Base-by-base conservation (phyloP, 2,329 filamentous ascomycete genomes). In the Colletotrichum somersetense region DNA sequence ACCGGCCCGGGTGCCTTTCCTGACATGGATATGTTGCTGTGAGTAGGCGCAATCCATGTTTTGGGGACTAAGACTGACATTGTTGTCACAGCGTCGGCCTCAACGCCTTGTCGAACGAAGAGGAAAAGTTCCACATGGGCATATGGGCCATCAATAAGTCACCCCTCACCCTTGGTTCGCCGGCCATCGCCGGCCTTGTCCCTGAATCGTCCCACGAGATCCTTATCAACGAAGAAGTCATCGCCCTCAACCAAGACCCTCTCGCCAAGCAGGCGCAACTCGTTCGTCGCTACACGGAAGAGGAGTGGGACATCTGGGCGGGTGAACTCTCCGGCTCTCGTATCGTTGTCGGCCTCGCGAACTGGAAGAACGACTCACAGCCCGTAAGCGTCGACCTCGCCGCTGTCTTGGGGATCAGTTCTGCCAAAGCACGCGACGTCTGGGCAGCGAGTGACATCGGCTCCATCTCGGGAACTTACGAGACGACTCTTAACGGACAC, bases 211-310 rank as follows among this genome's bases (percentile, higher is more conserved):
- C 86, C 0, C 75, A 88, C 18, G 78, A 78, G 7, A 79, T 87
- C 20, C 76, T 87, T 58, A 80, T 80, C 1, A 89, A 90, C 77
- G 80, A 83, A 35, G 88, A 89, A 66, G 84, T 89, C 30, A 86
- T 91, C 33, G 84, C 84, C 0, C 86, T 89, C 75, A 90, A 90
- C 74, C 88, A 91, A 74, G 89, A 91, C 75, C 71, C 84, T 0
- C 77, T 90, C 0, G 87, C 83, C 0, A 79, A 85, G 65, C 86
- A 88, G 56, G 87, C 88, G 0, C 81, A 81, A n/a, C 79, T 91
- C 1, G 77, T 85, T 1, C 79, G 85, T 5, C 81, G 86, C 6
- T 84, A 85, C 75, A 85, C 85, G 0, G 82, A 85, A 30, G 83
- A 85, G 38, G 82, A 83, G 53, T 88, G 85, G 78, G 87, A 89